Conservation (phyloP, 2,329 filamentous ascomycete species). For the Paraphoma chrysanthemicola region DNA sequence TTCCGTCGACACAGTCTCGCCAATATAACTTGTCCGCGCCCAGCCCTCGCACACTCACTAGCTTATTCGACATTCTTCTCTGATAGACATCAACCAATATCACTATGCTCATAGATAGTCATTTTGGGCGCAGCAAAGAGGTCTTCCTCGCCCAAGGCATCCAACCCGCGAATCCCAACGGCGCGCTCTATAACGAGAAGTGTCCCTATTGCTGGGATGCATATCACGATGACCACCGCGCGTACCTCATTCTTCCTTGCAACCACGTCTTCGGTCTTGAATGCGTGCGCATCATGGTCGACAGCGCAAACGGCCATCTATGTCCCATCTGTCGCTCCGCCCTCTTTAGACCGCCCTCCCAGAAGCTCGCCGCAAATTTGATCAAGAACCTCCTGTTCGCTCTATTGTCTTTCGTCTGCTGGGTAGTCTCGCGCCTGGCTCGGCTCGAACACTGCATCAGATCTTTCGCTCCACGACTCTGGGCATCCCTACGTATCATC, state of each 20-base stretch:
- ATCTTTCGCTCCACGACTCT: neutral
- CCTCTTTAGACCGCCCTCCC: neutral
- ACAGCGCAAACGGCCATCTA: neutral
- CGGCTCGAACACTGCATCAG: neutral
- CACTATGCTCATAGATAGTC: too few relatives aligned
- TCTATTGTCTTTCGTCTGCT: neutral
- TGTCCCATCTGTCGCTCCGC: neutral
- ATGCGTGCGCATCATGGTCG: neutral
- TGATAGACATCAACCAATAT: too few relatives aligned
- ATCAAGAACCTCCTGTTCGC: neutral
- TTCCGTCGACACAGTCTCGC: too few relatives aligned
- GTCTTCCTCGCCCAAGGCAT: neutral
- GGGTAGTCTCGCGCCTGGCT: neutral
- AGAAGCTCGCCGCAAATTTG: neutral
- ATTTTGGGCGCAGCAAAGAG: too few relatives aligned
- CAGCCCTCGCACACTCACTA: too few relatives aligned
- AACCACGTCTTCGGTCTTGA: neutral
- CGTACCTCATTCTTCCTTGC: neutral
- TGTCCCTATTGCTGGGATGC: neutral
- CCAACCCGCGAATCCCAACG: slow-evolving; percentile 1
- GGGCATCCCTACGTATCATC: neutral
- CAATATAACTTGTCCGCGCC: too few relatives aligned
- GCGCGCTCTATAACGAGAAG: neutral
- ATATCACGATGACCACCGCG: neutral
- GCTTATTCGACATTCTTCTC: too few relatives aligned